Conservation (phyloP, 192 early-diverging fungal genomes). For the Geranomyces michiganensis region DNA sequence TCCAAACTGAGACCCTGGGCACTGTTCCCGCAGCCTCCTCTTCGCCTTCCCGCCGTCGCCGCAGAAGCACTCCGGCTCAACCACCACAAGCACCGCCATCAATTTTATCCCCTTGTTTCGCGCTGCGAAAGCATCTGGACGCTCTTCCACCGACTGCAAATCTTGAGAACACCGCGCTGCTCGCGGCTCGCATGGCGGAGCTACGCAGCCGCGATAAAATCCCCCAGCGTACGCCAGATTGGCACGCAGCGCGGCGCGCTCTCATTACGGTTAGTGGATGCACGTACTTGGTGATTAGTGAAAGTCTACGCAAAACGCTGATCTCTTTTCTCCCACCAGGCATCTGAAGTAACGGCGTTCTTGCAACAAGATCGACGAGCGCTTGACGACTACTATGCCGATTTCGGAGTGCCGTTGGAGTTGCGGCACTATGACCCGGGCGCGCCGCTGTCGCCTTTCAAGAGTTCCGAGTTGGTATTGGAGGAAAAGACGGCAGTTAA, state of each 20-base stretch:
- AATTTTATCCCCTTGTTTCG: neutral
- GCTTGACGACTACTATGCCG: conserved; percentile 16
- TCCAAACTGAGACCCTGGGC: too few relatives aligned
- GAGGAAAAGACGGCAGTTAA: neutral
- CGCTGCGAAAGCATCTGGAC: neutral
- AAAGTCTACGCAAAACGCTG: neutral
- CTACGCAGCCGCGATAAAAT: conserved; percentile 9
- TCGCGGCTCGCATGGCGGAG: conserved; percentile 15
- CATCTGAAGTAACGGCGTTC: conserved; percentile 23
- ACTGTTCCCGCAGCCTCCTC: too few relatives aligned
- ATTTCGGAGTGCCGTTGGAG: neutral
- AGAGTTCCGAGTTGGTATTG: neutral
- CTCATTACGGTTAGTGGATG: conserved; percentile 14
- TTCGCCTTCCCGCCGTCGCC: too few relatives aligned
- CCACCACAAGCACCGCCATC: too few relatives aligned
- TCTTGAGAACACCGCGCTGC: neutral
- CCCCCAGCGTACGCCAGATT: conserved; percentile 11
- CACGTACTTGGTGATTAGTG: neutral
- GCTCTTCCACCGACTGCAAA: neutral
- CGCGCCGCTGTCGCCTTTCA: conserved; percentile 1
- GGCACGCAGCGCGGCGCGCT: conserved; percentile 6
- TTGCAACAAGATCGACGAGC: neutral
- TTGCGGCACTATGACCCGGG: conserved; percentile 8
- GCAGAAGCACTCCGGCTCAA: too few relatives aligned
- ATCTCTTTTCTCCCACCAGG: neutral